Evolutionary conservation across 306 rosid species (phyloP).

Genomic region (Hippophae tibetana): DNA sequence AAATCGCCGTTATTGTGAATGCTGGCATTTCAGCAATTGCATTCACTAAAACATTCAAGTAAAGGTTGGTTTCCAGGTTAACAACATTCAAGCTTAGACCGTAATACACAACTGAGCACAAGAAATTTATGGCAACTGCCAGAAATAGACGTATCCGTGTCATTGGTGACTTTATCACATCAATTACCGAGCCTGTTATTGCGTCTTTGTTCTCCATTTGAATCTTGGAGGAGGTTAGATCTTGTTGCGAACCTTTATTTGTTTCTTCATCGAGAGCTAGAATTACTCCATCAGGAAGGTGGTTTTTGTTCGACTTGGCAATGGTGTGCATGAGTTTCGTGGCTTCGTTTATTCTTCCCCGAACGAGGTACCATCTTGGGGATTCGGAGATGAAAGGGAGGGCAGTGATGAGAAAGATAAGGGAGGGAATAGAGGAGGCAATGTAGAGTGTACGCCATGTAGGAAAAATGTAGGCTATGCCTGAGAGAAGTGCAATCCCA

Average conservation of each 20-base stretch:
- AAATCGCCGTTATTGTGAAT: constrained; percentile 49
- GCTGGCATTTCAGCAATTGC: constrained; percentile 92
- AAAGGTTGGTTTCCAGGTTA: constrained; percentile 59
- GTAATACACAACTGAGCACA: constrained; percentile 63
- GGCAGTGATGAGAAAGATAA: constrained; percentile 41
- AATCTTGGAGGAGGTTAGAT: constrained; percentile 1
- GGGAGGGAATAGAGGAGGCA: constrained; percentile 61
- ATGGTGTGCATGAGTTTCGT: constrained; percentile 50
- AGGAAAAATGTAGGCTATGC: constrained; percentile 48
- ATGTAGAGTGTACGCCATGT: constrained; percentile 72
- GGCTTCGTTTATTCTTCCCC: constrained; percentile 55
- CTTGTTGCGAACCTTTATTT: not conserved
- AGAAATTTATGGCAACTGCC: constrained; percentile 51
- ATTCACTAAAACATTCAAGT: constrained; percentile 56
- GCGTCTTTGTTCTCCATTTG: constrained; percentile 23
- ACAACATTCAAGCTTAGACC: constrained; percentile 71
- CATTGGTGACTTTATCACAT: constrained; percentile 42
- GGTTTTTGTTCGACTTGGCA: constrained; percentile 43
- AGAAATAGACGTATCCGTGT: constrained; percentile 55
- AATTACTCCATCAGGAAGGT: constrained; percentile 42
- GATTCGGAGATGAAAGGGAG: constrained; percentile 76
- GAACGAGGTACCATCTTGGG: constrained; percentile 88
- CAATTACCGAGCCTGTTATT: constrained; percentile 47
- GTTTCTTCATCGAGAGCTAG: constrained; percentile 57
- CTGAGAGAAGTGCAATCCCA: constrained; percentile 63